Evolutionary conservation across 495 filamentous ascomycete species (phyloP), one percentile per base, ranked within the genome.

Genomic region (Talaromyces wortmannii): DNA sequence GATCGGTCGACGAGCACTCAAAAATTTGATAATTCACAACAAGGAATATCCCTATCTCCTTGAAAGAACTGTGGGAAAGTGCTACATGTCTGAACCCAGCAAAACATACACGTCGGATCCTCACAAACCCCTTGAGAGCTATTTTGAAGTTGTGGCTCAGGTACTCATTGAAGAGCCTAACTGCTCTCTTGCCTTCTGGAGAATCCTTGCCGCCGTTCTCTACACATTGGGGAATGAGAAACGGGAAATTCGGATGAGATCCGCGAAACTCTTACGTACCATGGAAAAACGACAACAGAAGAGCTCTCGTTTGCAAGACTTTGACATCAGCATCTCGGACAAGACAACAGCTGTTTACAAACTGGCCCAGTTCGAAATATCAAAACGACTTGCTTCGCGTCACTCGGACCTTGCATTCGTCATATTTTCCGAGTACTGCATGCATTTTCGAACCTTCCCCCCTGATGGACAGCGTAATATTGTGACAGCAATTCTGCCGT

Each of bases 291-390:
- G 89, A 13, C 87, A 90, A 59, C 84, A 87, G 63, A 88, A 87
- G 60, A 91, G 78, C 61, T 96, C 92, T 5, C 90, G 92, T 61
- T 83, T 97, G 32, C 91, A 96, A 63, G 95, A 97, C 66, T 95
- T 96, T 49, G 95, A 98, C 61, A 96, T 98, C 61, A 96, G 92
- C 66, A 92, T 98, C 45, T 92, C 94, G 2, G 95, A 98, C 71
- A 96, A 96, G 71, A 98, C 94, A 0, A 96, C 92, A 55, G 94
- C 94, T 1, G 92, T 98, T 2, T 97, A 97, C 69, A 97, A 97
- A 69, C 79, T 92, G 15, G 94, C 94, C 4, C 95, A 97, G 60
- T 97, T 97, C 58, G 94, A 97, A 61, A 92, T 92, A 7, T 97
- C 95, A 0, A 91, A 91, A 59, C 74, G 90, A 46, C 77, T 97